Evolutionary conservation across 306 rosid species (phyloP), one percentile per base, ranked within the genome.

Genomic region (Benincasa hispida): DNA sequence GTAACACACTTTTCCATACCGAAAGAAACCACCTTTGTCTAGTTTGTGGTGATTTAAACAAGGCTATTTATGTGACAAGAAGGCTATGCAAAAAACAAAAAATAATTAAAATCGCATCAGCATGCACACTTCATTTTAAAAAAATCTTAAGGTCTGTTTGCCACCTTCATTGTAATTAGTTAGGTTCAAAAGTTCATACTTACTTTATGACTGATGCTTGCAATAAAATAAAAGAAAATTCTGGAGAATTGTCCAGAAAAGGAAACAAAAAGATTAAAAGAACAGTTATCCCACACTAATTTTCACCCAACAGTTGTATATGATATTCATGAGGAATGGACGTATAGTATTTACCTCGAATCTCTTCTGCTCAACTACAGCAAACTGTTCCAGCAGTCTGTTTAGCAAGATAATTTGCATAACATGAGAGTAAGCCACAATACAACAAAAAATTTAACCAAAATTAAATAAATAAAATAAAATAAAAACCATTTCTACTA

Each of bases 1-100:
- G 78, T 61, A 81, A 75, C 51, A 56, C 54, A n/a, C 77, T 35
- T 61, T 80, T 77, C 80, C 75, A 78, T 82, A 79, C 82, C 58
- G 61, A 79, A 57, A 13, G 50, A 58, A 84, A 54, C 63, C 41
- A 79, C 79, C 78, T 61, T 79, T 76, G 77, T 84, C 79, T 76
- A 78, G 88, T 85, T 79, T 77, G 79, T 59, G 50, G 21, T 37
- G 35, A 35, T 56, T 15, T 48, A 72, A 28, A 72, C 60, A 25
- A 27, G 18, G 35, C 10, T 48, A 72, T 72, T 72, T 25, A 56
- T 75, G 78, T 37, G 61, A 75, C 56, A 22, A 21, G 51, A 35
- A 74, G 50, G 32, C 67, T 55, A 56, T 41, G 21, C 7, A 30
- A 13, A 56, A 75, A 51, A 75, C 56, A 53, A 15, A 75, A 9